A percentile compares a stretch with the other conserved stretches of the same genome.
phyloP scores from a whole-genome alignment of 2,329 filamentous ascomycete species.

The Ambrosiella cleistominuta region DNA sequence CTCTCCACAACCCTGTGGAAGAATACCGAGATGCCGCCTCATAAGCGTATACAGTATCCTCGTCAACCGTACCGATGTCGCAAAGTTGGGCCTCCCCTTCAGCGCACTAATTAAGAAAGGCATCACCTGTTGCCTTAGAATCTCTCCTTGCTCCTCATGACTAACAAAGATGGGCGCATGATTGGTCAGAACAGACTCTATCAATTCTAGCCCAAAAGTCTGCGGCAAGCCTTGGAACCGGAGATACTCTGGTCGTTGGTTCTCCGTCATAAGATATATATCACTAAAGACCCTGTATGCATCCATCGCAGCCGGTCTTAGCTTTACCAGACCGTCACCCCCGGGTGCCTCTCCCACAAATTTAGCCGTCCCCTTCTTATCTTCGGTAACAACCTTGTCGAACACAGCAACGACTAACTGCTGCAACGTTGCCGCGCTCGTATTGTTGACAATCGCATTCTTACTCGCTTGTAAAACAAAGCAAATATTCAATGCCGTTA shows the following conservation, averaged over 20 bases:
- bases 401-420: conserved; percentile 86
- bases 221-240: conserved; percentile 61
- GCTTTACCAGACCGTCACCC: conserved; percentile 44
- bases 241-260: conserved; percentile 66
- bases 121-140: conserved; percentile 62
- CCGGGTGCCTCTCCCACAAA: conserved; percentile 49
- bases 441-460: conserved; percentile 85
- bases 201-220: conserved; percentile 74
- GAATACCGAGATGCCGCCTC: conserved; percentile 55
- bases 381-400: conserved; percentile 72
- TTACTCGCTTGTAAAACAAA: conserved; percentile 82
- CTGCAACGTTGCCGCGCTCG: conserved; percentile 87
- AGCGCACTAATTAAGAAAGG: conserved; percentile 65
- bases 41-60: conserved; percentile 71
- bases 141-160: conserved; percentile 65
- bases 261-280: conserved; percentile 72
- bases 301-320: conserved; percentile 65
- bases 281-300: conserved; percentile 78
- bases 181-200: conserved; percentile 77
- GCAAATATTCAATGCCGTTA: conserved; percentile 74
- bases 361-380: conserved; percentile 46
- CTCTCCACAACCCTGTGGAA: conserved; percentile 67
- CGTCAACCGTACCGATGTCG: conserved; percentile 63
- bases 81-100: conserved; percentile 62
- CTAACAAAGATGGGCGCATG: conserved; percentile 63